Conservation (phyloP, 1,284 basidiomycete genomes). For the Macrocystidia cucumis region DNA sequence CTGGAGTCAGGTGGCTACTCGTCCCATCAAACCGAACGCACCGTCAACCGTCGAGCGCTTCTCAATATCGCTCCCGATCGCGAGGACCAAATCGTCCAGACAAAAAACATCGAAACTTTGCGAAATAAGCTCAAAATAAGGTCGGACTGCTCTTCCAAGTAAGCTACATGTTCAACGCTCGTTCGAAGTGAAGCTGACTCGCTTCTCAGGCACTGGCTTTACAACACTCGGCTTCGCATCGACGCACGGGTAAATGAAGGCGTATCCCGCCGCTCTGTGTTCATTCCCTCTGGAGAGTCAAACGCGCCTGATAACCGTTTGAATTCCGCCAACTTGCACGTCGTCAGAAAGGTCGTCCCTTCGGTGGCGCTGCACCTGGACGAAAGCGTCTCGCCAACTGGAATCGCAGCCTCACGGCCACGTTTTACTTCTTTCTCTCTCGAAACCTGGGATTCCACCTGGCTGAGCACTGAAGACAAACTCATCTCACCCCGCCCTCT, state of each 20-base stretch:
- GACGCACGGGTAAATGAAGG: conserved; percentile 16
- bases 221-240: conserved; percentile 13
- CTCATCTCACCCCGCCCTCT: conserved; percentile 28
- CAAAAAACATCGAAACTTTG: conserved; percentile 20
- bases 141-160: conserved; percentile 14
- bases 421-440: too few relatives aligned
- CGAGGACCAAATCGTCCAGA: conserved; percentile 19
- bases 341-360: too few relatives aligned
- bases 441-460: conserved; percentile 15
- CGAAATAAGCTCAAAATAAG: conserved; percentile 22
- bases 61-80: conserved; percentile 26
- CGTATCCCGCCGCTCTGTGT: conserved; percentile 17
- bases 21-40: conserved; percentile 17
- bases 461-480: conserved; percentile 16
- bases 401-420: too few relatives aligned
- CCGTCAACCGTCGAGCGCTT: conserved; percentile 17
- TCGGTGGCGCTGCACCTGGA: too few relatives aligned
- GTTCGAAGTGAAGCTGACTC: not conserved
- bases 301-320: conserved; percentile 8
- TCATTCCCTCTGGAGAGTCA: conserved; percentile 9
- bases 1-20: too few relatives aligned
- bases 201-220: conserved; percentile 23
- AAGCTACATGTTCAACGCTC: conserved; percentile 5
- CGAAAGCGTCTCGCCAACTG: too few relatives aligned
- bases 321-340: conserved; percentile 7